These are phyloP conservation scores for Kuraishia floccosa DNA, from an alignment of 805 yeast genomes.

Conservation along the genomic window DNA sequence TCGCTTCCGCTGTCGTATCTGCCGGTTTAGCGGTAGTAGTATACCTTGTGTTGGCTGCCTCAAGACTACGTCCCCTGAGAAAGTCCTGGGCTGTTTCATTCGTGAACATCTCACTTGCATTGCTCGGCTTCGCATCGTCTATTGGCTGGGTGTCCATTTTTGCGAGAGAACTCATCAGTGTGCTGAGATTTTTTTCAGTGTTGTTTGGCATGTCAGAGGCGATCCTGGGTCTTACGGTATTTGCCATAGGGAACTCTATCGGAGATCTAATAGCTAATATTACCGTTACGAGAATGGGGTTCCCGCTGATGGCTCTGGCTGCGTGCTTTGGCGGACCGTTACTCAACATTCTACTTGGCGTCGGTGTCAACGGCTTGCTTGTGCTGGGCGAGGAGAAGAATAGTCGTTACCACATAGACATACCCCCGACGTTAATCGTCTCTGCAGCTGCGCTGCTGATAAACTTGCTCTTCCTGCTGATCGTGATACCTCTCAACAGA, in stretches of 20 bases:
- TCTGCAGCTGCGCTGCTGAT: constrained; percentile 27
- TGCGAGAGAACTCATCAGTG: constrained; percentile 59
- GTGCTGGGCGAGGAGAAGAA: constrained; percentile 14
- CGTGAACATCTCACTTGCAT: constrained; percentile 19
- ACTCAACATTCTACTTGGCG: constrained; percentile 63
- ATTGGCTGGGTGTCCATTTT: constrained; percentile 58
- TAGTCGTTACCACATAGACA: constrained; percentile 14
- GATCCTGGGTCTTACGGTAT: constrained; percentile 74
- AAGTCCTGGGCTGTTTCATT: too few species aligned
- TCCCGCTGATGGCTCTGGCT: constrained; percentile 83
- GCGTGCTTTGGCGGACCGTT: constrained; percentile 95
- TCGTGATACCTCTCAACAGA: constrained; percentile 25
- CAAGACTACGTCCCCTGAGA: neutral
- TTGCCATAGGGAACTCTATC: constrained; percentile 86
- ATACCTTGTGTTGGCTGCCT: constrained; percentile 1
- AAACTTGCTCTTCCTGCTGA: constrained; percentile 23
- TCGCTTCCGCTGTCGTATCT: too few species aligned
- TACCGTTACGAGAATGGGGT: constrained; percentile 71
- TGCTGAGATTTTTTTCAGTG: constrained; percentile 50
- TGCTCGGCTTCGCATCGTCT: constrained; percentile 55
- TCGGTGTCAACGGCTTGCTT: constrained; percentile 65
- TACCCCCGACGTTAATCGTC: constrained; percentile 26
- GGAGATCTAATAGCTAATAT: constrained; percentile 84
- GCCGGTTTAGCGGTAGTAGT: neutral
- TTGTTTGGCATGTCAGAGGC: constrained; percentile 60